Evolutionary conservation across 2,329 filamentous ascomycete genomes (phyloP).

Genomic region (Cladosporium velox): DNA sequence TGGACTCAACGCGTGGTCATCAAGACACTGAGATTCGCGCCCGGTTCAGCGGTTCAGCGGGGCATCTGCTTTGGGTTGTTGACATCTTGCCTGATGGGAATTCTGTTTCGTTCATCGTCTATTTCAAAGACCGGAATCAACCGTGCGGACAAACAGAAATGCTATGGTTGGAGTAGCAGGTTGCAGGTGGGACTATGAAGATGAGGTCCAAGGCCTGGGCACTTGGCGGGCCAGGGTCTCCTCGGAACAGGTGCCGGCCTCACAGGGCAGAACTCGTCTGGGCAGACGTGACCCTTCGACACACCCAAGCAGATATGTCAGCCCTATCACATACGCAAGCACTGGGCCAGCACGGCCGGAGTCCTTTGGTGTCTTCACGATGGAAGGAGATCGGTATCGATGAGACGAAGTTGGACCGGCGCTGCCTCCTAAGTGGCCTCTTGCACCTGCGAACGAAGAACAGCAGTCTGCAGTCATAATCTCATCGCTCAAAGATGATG

Average conservation of each 20-base stretch:
- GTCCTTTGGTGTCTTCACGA: not conserved
- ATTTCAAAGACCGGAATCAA: not conserved
- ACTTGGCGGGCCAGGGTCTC: constrained; percentile 3
- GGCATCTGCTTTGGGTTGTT: not conserved
- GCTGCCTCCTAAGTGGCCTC: not conserved
- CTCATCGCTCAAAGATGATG: not conserved
- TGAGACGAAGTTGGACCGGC: not conserved
- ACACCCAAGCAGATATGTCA: not conserved
- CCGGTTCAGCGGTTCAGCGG: not conserved
- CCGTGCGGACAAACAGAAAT: not conserved
- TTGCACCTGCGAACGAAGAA: not conserved
- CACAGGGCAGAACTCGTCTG: not conserved
- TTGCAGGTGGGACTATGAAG: not conserved
- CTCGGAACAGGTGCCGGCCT: constrained; percentile 1
- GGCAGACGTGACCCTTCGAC: not conserved
- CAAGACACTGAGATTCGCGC: not conserved
- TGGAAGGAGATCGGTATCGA: not conserved
- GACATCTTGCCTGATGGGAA: not conserved
- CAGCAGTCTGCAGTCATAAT: not conserved
- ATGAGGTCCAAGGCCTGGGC: constrained; percentile 9
- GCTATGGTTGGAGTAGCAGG: not conserved
- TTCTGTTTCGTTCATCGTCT: not conserved
- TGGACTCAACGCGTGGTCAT: not conserved
- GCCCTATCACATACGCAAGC: not conserved
- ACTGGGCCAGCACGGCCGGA: not conserved